A percentile compares a stretch with the other conserved stretches of the same genome.
phyloP scores from a whole-genome alignment of 2,329 filamentous ascomycete species.

The Colletotrichum sojae region DNA sequence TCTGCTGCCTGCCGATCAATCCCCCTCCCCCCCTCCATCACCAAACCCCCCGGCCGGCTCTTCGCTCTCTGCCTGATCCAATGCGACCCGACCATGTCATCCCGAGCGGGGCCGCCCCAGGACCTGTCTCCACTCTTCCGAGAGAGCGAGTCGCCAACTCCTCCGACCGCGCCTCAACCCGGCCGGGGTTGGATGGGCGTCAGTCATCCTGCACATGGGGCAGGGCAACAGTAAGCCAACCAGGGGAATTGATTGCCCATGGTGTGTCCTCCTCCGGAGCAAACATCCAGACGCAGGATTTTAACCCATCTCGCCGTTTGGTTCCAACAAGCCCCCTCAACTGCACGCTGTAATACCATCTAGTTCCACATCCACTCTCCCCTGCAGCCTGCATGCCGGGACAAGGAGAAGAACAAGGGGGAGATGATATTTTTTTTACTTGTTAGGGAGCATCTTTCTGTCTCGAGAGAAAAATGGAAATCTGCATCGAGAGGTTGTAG shows the following conservation, averaged over 20 bases:
- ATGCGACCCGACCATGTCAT: conserved; percentile 15
- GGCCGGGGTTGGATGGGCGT: background rate
- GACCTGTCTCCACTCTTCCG: background rate
- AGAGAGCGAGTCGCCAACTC: conserved; percentile 11
- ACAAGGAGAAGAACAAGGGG: background rate
- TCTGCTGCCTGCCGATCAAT: conserved; percentile 23
- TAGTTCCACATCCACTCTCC: background rate
- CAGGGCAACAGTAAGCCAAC: background rate
- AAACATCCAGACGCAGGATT: background rate
- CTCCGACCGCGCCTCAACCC: background rate
- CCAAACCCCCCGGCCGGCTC: conserved; percentile 6
- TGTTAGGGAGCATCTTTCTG: no score
- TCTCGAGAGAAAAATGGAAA: no score
- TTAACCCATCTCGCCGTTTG: background rate
- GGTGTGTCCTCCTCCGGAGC: background rate
- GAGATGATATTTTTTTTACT: background rate
- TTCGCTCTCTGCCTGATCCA: conserved; percentile 14
- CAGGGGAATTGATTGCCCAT: no score
- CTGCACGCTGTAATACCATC: background rate
- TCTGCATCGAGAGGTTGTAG: no score
- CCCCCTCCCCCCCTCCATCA: background rate
- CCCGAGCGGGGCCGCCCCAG: background rate
- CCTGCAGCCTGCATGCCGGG: conserved; percentile 2
- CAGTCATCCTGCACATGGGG: background rate
- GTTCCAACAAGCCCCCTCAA: background rate